Evolutionary conservation across 805 yeast species (phyloP).

Genomic region (Spencermartinsiella europaea): DNA sequence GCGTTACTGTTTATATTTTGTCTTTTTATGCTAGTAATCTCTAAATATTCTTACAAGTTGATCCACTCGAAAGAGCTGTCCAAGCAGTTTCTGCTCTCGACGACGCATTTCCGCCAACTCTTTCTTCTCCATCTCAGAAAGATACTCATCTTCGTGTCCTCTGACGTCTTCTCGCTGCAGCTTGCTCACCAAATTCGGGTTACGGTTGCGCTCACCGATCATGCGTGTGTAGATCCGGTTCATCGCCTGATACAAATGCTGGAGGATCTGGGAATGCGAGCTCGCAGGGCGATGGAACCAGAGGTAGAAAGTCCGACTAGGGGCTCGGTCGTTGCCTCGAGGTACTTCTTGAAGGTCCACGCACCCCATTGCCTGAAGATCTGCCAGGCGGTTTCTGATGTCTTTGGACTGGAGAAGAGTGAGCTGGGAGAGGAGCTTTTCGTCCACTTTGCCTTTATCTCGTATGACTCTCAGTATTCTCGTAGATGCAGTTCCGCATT

Average conservation of each 20-base stretch:
- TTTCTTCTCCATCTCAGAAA: slow-evolving; percentile 68
- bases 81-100: slow-evolving; percentile 31
- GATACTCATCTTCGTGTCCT: slow-evolving; percentile 69
- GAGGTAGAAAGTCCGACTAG: slow-evolving; percentile 77
- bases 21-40: slow-evolving; percentile 20
- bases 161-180: slow-evolving; percentile 86
- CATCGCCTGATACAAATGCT: slow-evolving; percentile 46
- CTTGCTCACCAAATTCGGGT: slow-evolving; percentile 66
- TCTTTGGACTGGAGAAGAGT: slow-evolving; percentile 75
- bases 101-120: slow-evolving; percentile 52
- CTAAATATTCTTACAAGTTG: slow-evolving; percentile 35
- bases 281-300: slow-evolving; percentile 64
- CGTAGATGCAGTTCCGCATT: slow-evolving; percentile 48
- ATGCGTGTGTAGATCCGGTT: slow-evolving; percentile 37
- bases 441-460: slow-evolving; percentile 68
- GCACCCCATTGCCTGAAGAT: slow-evolving; percentile 61
- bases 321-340: slow-evolving; percentile 84
- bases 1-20: not conserved
- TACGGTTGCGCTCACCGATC: slow-evolving; percentile 44
- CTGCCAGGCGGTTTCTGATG: slow-evolving; percentile 65
- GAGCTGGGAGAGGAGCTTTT: slow-evolving; percentile 68
- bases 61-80: slow-evolving; percentile 32
- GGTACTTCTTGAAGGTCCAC: slow-evolving; percentile 93
- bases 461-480: slow-evolving; percentile 76
- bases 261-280: slow-evolving; percentile 44